phyloP scores from a whole-genome alignment of 2,329 filamentous ascomycete species.

The Microdochium paspali region DNA sequence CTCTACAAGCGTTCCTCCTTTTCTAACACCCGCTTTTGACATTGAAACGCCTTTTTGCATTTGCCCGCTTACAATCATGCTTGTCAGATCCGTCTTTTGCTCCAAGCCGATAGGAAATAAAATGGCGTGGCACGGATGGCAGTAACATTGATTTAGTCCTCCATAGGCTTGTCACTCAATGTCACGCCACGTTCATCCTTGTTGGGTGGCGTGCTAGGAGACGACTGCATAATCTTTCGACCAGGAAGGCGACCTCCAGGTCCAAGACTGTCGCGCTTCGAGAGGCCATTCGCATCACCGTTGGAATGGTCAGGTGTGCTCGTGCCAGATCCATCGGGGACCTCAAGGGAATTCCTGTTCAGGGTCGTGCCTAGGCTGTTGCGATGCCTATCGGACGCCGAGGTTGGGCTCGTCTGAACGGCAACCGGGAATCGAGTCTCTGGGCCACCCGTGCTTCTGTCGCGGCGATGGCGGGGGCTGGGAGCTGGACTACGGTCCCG shows the following conservation, averaged over 20 bases:
- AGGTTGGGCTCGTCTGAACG: conserved; percentile 58
- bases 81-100: too few relatives aligned
- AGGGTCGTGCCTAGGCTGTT: conserved; percentile 35
- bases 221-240: not conserved
- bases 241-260: conserved; percentile 1
- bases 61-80: too few relatives aligned
- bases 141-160: conserved; percentile 25
- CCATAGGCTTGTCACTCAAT: conserved; percentile 43
- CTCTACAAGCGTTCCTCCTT: not conserved
- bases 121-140: too few relatives aligned
- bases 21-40: not conserved
- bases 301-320: conserved; percentile 30
- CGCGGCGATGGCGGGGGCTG: conserved; percentile 59
- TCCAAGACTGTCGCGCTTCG: conserved; percentile 55
- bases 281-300: conserved; percentile 28
- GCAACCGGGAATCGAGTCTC: conserved; percentile 67
- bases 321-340: conserved; percentile 52
- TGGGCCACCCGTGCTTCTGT: conserved; percentile 64
- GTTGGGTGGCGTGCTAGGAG: conserved; percentile 2
- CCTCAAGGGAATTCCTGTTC: conserved; percentile 68
- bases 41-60: conserved; percentile 1
- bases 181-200: conserved; percentile 32
- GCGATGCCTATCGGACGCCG: conserved; percentile 40
- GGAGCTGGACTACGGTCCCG: conserved; percentile 67
- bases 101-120: too few relatives aligned